Evolutionary conservation across 2,329 filamentous ascomycete genomes (phyloP).

Genomic region (Talaromyces verruculosus): DNA sequence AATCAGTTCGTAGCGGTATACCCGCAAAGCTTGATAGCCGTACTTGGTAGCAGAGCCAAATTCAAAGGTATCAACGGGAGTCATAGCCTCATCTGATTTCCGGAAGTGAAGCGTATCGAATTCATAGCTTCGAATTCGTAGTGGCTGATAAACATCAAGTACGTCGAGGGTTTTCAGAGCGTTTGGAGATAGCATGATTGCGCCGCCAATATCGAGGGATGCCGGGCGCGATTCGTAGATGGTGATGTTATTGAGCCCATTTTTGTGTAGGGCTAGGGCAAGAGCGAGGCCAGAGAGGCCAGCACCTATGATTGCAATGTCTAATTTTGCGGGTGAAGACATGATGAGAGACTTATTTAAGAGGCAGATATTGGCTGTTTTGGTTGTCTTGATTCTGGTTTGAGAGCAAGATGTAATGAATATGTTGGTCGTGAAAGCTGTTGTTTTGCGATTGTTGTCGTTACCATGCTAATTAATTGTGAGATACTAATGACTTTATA

Average conservation of each 20-base stretch:
- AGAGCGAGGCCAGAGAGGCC: conserved; percentile 17
- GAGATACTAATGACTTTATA: background rate
- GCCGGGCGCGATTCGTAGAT: conserved; percentile 33
- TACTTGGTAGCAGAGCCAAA: conserved; percentile 13
- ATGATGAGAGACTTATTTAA: background rate
- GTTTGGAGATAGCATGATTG: conserved; percentile 34
- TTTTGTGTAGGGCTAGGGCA: conserved; percentile 12
- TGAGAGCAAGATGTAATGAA: background rate
- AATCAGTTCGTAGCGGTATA: conserved; percentile 17
- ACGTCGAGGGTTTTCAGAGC: conserved; percentile 31
- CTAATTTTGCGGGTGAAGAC: background rate
- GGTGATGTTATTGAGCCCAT: conserved; percentile 24
- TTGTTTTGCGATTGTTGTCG: too few relatives aligned
- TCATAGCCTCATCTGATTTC: conserved; percentile 6
- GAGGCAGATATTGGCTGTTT: background rate
- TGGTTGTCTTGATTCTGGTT: background rate
- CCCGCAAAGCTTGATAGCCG: conserved; percentile 15
- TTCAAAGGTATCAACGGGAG: conserved; percentile 17
- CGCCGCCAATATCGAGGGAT: conserved; percentile 34
- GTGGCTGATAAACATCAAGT: conserved; percentile 23
- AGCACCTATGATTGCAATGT: conserved; percentile 20
- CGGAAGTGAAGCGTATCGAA: conserved; percentile 15
- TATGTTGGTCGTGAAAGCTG: too few relatives aligned
- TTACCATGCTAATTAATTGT: background rate
- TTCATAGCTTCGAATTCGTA: conserved; percentile 4